Percentiles rank a stretch among this genome's conserved stretches.
These are phyloP conservation scores for Hypholoma fasciculare DNA, from an alignment of 768 basidiomycete species.

Conservation along the genomic window DNA sequence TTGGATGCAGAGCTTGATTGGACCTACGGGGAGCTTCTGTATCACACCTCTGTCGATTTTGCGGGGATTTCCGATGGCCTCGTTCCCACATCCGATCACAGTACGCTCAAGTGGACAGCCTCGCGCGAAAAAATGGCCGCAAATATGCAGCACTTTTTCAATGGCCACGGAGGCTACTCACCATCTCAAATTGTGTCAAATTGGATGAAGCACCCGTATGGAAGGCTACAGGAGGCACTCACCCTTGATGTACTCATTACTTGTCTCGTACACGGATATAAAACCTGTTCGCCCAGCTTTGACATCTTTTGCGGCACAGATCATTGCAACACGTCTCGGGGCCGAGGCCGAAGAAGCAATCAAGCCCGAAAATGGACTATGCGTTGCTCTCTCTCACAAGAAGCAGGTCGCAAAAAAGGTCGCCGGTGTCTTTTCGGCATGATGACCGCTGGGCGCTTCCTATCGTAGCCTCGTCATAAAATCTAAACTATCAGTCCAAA, in stretches of 20 bases:
- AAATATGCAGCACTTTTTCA: slow-evolving; percentile 14
- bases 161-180: slow-evolving; percentile 3
- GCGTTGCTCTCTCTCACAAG: slow-evolving; percentile 12
- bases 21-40: slow-evolving; percentile 11
- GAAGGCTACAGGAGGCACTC: slow-evolving; percentile 3
- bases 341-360: slow-evolving; percentile 19
- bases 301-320: slow-evolving; percentile 29
- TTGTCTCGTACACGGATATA: slow-evolving; percentile 16
- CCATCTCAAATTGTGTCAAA: slow-evolving; percentile 11
- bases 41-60: slow-evolving; percentile 2
- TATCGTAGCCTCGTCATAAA: too few relatives aligned
- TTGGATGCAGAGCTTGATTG: slow-evolving; percentile 5
- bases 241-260: slow-evolving; percentile 11
- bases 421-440: neutral
- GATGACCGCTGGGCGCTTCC: too few relatives aligned
- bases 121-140: slow-evolving; percentile 9
- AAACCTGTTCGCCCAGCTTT: slow-evolving; percentile 23
- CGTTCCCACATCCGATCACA: neutral
- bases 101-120: neutral
- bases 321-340: slow-evolving; percentile 18
- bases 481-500: too few relatives aligned
- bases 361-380: slow-evolving; percentile 17
- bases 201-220: slow-evolving; percentile 17
- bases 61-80: neutral
- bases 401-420: neutral